phyloP scores from a whole-genome alignment of 2,329 filamentous ascomycete species.

The Esteya vermicola region DNA sequence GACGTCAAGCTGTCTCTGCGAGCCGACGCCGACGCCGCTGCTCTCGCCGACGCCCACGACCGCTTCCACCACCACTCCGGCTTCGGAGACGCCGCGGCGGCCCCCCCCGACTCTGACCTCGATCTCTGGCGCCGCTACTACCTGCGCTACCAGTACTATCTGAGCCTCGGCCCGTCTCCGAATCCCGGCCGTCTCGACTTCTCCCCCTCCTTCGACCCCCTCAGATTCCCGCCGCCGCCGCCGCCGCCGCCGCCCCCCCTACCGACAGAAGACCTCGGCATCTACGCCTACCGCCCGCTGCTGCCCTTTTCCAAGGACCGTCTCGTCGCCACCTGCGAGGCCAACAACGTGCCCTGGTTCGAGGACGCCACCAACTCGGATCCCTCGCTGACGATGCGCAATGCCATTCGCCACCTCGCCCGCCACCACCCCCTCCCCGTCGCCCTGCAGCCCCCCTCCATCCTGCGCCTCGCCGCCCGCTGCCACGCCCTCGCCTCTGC shows the following conservation, averaged over 20 bases:
- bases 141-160: neutral
- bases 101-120: neutral
- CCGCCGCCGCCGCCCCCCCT: constrained; percentile 12
- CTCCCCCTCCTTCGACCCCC: constrained; percentile 10
- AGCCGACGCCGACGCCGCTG: constrained; percentile 11
- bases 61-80: neutral
- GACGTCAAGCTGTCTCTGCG: constrained; percentile 14
- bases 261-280: constrained; percentile 45
- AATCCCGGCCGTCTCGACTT: neutral
- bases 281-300: constrained; percentile 55
- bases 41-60: neutral
- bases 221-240: constrained; percentile 9
- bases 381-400: constrained; percentile 61
- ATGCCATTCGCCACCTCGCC: constrained; percentile 60
- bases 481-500: constrained; percentile 28
- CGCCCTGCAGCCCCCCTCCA: constrained; percentile 50
- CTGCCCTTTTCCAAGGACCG: constrained; percentile 57
- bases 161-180: neutral
- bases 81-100: neutral
- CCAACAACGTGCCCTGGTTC: constrained; percentile 57
- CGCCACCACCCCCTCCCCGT: constrained; percentile 45
- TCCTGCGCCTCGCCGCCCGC: constrained; percentile 46
- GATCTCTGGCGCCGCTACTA: neutral
- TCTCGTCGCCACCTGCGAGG: constrained; percentile 60
- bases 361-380: constrained; percentile 78